These are phyloP conservation scores for Eucalyptus decipiens DNA, from an alignment of 345 rosid species.

Conservation along the genomic window DNA sequence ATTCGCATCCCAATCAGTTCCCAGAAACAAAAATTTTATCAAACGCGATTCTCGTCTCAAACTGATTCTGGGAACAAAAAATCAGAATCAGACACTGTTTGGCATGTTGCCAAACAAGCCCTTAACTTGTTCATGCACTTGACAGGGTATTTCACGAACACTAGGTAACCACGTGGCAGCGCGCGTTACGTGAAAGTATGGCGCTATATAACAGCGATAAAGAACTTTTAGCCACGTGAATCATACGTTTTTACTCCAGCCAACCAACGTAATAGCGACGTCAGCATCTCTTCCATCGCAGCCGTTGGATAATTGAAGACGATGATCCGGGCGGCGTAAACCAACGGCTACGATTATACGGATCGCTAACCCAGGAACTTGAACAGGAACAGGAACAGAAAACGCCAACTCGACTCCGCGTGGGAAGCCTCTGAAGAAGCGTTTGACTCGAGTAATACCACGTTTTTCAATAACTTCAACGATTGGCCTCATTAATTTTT, in stretches of 20 bases:
- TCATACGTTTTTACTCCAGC: too few species aligned
- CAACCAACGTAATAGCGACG: not conserved
- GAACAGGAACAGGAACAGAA: too few species aligned
- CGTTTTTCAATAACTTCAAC: not conserved
- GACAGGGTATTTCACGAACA: not conserved
- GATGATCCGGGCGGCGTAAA: not conserved
- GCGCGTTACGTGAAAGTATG: too few species aligned
- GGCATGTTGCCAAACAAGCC: too few species aligned
- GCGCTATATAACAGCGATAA: too few species aligned
- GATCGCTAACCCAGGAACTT: not conserved
- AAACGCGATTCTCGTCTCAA: too few species aligned
- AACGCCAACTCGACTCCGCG: not conserved
- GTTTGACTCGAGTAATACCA: not conserved
- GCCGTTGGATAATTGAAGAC: not conserved
- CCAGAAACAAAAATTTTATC: too few species aligned
- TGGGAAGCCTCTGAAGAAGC: not conserved
- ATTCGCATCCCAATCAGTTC: too few species aligned
- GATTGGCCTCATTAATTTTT: not conserved
- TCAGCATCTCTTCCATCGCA: not conserved
- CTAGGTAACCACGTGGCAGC: not conserved
- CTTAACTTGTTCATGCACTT: not conserved
- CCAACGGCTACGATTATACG: not conserved
- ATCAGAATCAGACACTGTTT: too few species aligned
- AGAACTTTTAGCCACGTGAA: not conserved
- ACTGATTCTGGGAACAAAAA: too few species aligned